A percentile compares a stretch with the other conserved stretches of the same genome.
Conservation (phyloP, 2,329 filamentous ascomycete genomes). For the Verticillium albo-atrum region DNA sequence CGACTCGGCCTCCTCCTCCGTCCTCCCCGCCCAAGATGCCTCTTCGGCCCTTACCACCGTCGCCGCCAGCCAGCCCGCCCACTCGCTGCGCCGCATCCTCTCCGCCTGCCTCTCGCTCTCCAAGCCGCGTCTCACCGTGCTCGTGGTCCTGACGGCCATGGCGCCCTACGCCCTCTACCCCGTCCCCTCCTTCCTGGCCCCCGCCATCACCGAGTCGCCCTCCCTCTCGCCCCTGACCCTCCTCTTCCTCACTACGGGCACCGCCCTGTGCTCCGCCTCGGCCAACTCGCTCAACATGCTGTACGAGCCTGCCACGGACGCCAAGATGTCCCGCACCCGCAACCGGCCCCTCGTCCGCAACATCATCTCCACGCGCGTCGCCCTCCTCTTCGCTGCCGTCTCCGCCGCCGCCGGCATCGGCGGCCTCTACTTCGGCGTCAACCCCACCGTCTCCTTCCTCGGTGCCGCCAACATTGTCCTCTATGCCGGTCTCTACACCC, state of each 20-base stretch:
- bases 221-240: conserved; percentile 88
- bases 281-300: conserved; percentile 98
- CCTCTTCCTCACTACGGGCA: conserved; percentile 85
- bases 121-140: conserved; percentile 89
- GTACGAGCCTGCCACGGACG: conserved; percentile 85
- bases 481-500: conserved; percentile 91
- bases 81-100: conserved; percentile 59
- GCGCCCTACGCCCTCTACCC: conserved; percentile 91
- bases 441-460: conserved; percentile 85
- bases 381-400: conserved; percentile 72
- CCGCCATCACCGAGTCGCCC: conserved; percentile 61
- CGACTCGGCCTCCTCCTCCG: background rate
- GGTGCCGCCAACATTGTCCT: conserved; percentile 81
- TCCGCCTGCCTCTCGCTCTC: conserved; percentile 84
- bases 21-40: conserved; percentile 40
- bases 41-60: conserved; percentile 52
- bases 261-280: conserved; percentile 80
- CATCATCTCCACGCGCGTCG: conserved; percentile 67
- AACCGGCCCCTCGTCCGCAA: conserved; percentile 84
- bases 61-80: conserved; percentile 43
- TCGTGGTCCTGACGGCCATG: conserved; percentile 88
- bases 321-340: conserved; percentile 87
- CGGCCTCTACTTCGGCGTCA: conserved; percentile 83
- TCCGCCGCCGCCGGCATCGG: conserved; percentile 66
- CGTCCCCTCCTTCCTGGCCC: conserved; percentile 76